These are phyloP conservation scores for Penicillium pulvis DNA, from an alignment of 495 filamentous ascomycete genomes.

Conservation along the genomic window DNA sequence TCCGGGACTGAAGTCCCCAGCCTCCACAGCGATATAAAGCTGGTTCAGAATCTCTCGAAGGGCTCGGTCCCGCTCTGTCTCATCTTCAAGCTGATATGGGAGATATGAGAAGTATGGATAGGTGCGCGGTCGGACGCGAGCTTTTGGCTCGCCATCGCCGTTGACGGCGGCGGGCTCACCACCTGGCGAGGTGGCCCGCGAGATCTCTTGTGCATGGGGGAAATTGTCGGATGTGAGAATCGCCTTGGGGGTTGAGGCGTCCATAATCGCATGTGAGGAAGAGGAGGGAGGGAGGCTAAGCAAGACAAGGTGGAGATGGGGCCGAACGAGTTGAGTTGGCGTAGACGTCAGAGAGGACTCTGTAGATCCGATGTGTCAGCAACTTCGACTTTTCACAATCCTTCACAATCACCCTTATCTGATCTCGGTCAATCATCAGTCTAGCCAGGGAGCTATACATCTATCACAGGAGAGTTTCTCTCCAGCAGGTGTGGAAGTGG, in stretches of 20 bases:
- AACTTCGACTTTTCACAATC: slow-evolving; percentile 12
- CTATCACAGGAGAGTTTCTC: slow-evolving; percentile 25
- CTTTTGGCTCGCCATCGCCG: slow-evolving; percentile 55
- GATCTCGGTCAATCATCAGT: neutral
- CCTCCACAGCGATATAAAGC: slow-evolving; percentile 85
- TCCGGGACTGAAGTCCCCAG: slow-evolving; percentile 91
- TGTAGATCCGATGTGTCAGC: slow-evolving; percentile 26
- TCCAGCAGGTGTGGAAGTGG: slow-evolving; percentile 23
- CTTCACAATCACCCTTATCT: neutral
- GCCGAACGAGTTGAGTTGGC: slow-evolving; percentile 24
- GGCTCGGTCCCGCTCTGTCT: slow-evolving; percentile 68
- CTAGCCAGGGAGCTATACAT: slow-evolving; percentile 15
- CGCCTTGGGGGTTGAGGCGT: slow-evolving; percentile 38
- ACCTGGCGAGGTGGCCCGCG: slow-evolving; percentile 68
- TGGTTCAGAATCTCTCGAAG: slow-evolving; percentile 86
- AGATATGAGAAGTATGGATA: slow-evolving; percentile 89
- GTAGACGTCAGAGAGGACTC: slow-evolving; percentile 30
- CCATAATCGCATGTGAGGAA: slow-evolving; percentile 38
- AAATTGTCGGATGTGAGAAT: slow-evolving; percentile 52
- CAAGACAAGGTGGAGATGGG: slow-evolving; percentile 26
- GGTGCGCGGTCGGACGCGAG: slow-evolving; percentile 81
- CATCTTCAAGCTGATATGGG: slow-evolving; percentile 82
- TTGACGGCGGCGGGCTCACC: slow-evolving; percentile 58
- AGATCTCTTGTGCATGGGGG: slow-evolving; percentile 53
- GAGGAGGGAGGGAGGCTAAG: slow-evolving; percentile 11